Percentiles rank a stretch among this genome's conserved stretches.
phyloP scores from a whole-genome alignment of 2,329 filamentous ascomycete genomes.

The Hirsutella minnesotensis region DNA sequence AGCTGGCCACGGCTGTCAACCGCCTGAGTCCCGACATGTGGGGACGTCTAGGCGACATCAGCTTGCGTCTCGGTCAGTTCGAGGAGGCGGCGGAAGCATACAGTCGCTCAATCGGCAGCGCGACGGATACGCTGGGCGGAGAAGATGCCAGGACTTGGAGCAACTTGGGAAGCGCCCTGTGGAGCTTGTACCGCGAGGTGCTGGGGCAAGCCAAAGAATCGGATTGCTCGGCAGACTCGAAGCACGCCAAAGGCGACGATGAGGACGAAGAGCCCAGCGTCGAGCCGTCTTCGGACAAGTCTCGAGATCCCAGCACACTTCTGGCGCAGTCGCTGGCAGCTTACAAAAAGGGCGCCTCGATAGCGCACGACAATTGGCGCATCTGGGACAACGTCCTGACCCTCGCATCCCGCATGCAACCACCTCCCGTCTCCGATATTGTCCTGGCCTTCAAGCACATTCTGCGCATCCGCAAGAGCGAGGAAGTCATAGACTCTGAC shows the following conservation, averaged over 20 bases:
- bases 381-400: slow-evolving; percentile 98
- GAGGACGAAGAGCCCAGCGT: slow-evolving; percentile 16
- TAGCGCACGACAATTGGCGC: slow-evolving; percentile 77
- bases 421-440: slow-evolving; percentile 64
- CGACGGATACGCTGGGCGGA: slow-evolving; percentile 55
- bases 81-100: slow-evolving; percentile 75
- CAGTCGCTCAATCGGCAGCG: slow-evolving; percentile 60
- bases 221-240: slow-evolving; percentile 11
- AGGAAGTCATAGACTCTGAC: slow-evolving; percentile 65
- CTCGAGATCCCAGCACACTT: slow-evolving; percentile 44
- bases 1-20: slow-evolving; percentile 65
- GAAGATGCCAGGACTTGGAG: slow-evolving; percentile 89
- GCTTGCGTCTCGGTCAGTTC: slow-evolving; percentile 66
- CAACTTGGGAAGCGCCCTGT: slow-evolving; percentile 77
- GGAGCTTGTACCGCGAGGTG: slow-evolving; percentile 51
- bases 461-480: slow-evolving; percentile 64
- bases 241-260: slow-evolving; percentile 11
- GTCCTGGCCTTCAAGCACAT: slow-evolving; percentile 63
- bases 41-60: slow-evolving; percentile 83
- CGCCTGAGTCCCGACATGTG: slow-evolving; percentile 73
- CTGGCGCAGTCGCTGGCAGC: slow-evolving; percentile 68
- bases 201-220: slow-evolving; percentile 23
- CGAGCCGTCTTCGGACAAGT: slow-evolving; percentile 9
- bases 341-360: slow-evolving; percentile 73
- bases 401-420: slow-evolving; percentile 64